These are phyloP conservation scores for Chlamydomonas incerta DNA, from an alignment of 139 green algal genomes.

Conservation along the genomic window DNA sequence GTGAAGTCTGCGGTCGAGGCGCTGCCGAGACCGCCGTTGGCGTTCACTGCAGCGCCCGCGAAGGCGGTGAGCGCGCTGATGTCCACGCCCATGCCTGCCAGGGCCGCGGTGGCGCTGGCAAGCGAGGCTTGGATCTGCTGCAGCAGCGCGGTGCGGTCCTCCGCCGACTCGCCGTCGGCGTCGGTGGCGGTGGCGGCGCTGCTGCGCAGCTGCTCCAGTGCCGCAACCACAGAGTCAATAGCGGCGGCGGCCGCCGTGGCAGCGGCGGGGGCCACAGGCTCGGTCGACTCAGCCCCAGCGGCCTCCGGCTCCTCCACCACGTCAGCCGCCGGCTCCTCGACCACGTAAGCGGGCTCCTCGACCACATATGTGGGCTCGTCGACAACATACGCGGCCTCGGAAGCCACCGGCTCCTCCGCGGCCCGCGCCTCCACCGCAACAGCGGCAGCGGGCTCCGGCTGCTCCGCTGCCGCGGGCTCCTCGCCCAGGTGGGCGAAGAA, in stretches of 20 bases:
- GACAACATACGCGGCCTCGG: too few species aligned
- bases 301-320: neutral
- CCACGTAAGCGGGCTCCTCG: neutral
- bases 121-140: constrained; percentile 24
- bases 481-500: constrained; percentile 23
- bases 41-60: neutral
- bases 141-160: neutral
- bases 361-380: too few species aligned
- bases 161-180: neutral
- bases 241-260: constrained; percentile 11
- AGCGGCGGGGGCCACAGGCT: neutral
- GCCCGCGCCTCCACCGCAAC: neutral
- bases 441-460: neutral
- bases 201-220: constrained; percentile 23
- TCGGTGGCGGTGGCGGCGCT: neutral
- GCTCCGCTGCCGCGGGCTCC: neutral
- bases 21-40: too few species aligned
- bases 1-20: neutral
- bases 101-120: neutral
- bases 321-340: neutral
- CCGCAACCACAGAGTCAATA: constrained; percentile 15
- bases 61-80: constrained; percentile 3
- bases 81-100: constrained; percentile 29
- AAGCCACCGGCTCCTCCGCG: too few species aligned
- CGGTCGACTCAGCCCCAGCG: neutral